Base-by-base conservation (phyloP, 805 yeast genomes). In the Komagataella populi region DNA sequence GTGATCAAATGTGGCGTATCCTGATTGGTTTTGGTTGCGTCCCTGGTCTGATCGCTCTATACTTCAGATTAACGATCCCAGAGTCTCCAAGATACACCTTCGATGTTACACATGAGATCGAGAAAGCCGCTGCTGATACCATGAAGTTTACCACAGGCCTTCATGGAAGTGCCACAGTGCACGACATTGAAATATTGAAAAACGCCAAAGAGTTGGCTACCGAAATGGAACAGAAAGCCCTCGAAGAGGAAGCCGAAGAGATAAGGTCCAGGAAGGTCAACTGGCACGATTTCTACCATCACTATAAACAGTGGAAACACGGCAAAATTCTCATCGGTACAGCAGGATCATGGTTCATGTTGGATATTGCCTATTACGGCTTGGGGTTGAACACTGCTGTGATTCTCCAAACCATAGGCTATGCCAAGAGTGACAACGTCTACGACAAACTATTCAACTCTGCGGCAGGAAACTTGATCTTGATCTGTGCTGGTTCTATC, bases 1-100 rank as follows among this genome's bases (percentile, higher is more conserved):
- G 81, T 66, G 93, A 84, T 68, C 86, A 81, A 71, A 83, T 84
- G 84, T 85, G 93, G 93, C 83, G 93, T 77, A 72, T 85, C 53
- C 66, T 84, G 53, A 68, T 85, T 64, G 91, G 95, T 59, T 72
- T 86, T 56, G 93, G 95, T 63, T 80, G 84, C 71, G 80, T 84
- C 56, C 91, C 95, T 57, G 93, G 88, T 64, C 58, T 73, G 55
- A 65, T 80, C 63, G 88, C 90, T 49, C 74, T 83, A 59, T 86
- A 86, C 74, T 86, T 76, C 73, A 83, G 93, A 75, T 77, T 84
- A 67, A 84, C 90, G 59, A 86, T 83, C 64, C 91, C 89, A 57
- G 93, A 83, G 71, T 83, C 89, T 50, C 93, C 90, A 66, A 80
- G 91, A 71, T 84, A 83, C 60, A 56, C 49, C 43, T 44, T 54